phyloP scores from a whole-genome alignment of 352 stramenopile species.

The Globisporangium apiculatum region DNA sequence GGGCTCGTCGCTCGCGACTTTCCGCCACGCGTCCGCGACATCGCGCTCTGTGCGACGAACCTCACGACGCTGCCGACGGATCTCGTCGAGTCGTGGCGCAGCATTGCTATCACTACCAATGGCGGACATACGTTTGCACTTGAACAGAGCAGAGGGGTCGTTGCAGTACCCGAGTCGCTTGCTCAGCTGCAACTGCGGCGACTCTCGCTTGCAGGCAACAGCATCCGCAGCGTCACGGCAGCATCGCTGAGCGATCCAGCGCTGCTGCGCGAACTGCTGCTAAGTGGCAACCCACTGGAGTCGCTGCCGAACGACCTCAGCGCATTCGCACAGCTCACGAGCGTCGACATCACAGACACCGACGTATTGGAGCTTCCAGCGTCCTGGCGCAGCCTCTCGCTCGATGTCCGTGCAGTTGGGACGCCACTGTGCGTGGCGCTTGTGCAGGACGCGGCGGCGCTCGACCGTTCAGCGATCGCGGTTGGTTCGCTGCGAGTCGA shows the following conservation, averaged over 20 bases:
- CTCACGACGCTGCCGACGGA: conserved; percentile 4
- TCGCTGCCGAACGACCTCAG: conserved; percentile 1
- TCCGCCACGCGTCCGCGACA: conserved; percentile 1
- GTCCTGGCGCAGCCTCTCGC: neutral
- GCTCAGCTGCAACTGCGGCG: neutral
- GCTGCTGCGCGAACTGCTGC: conserved; percentile 1
- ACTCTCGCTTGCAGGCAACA: conserved; percentile 9
- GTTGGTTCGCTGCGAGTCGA: conserved; percentile 6
- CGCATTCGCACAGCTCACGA: neutral
- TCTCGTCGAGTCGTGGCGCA: conserved; percentile 5
- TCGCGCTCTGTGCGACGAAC: conserved; percentile 10
- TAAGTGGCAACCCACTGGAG: conserved; percentile 6
- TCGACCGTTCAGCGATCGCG: neutral
- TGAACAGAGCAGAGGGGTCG: conserved; percentile 4
- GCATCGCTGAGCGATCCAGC: neutral
- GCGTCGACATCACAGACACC: conserved; percentile 2
- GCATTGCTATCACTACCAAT: neutral
- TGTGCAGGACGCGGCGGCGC: neutral
- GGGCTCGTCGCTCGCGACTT: conserved; percentile 3
- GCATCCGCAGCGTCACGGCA: conserved; percentile 1
- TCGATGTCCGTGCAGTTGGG: neutral
- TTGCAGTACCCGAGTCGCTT: conserved; percentile 1
- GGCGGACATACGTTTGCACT: conserved; percentile 1
- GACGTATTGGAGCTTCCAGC: conserved; percentile 2
- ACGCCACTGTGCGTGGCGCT: conserved; percentile 6